Percentiles rank a stretch among this genome's conserved stretches.
Conservation (phyloP, 129 eudicot genomes). For the Kitagawia praeruptora region DNA sequence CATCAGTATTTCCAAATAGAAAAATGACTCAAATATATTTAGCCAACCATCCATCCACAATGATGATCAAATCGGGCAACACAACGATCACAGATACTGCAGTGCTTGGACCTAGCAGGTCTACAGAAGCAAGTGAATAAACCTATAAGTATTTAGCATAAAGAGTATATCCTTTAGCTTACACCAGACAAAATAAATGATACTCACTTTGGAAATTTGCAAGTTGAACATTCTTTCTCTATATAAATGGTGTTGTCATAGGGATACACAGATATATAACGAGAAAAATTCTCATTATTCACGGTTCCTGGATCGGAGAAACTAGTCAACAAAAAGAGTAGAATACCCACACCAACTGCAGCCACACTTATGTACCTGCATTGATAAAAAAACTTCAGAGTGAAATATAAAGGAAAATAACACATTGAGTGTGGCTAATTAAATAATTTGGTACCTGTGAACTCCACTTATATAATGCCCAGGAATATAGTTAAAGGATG, state of each 20-base stretch:
- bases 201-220: constrained; percentile 79
- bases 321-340: constrained; percentile 84
- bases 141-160: constrained; percentile 7
- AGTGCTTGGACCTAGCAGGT: constrained; percentile 97
- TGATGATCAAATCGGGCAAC: constrained; percentile 99
- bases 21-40: not conserved
- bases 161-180: not conserved
- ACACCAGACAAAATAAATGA: not conserved
- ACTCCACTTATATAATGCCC: constrained; percentile 63
- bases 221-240: constrained; percentile 87
- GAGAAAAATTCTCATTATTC: constrained; percentile 57
- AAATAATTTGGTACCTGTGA: constrained; percentile 50
- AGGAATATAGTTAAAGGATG: constrained; percentile 78
- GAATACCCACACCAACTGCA: constrained; percentile 82
- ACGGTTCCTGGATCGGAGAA: constrained; percentile 95
- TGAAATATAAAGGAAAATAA: constrained; percentile 7
- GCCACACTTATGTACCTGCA: constrained; percentile 78
- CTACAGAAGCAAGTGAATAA: constrained; percentile 27
- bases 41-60: constrained; percentile 97
- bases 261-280: constrained; percentile 72
- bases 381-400: constrained; percentile 9
- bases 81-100: constrained; percentile 79
- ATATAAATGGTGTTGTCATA: constrained; percentile 78
- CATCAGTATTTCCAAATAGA: not conserved
- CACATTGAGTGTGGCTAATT: not conserved